Evolutionary conservation across 2,329 filamentous ascomycete species (phyloP), one percentile per base, ranked within the genome.

Genomic region (Stemphylium vesicarium): DNA sequence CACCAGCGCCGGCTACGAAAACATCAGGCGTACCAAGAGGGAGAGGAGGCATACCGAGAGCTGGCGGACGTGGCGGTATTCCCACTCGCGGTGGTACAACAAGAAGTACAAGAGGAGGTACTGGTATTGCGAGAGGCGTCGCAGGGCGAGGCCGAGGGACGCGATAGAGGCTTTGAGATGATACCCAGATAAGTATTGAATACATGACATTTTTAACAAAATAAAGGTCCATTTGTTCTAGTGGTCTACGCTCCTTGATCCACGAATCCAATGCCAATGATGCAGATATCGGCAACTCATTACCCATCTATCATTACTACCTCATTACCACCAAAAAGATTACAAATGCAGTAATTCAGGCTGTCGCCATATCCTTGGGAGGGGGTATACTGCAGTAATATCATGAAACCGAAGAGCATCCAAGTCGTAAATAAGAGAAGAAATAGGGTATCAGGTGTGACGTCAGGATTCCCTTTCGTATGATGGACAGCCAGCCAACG

Each of bases 71-170:
- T 37, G 68, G 69, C 24, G 69, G 70, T 4, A 76, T 76, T 48
- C 72, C 73, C 4, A 65, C 64, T 5, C 65, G 71, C n/a, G 70
- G 72, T 12, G 72, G 72, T 13, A 56, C 65, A 38, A 50, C 68
- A 45, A 68, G 70, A 45, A 68, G 71, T 7, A 51, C 68, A 42
- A 70, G 73, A 50, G 70, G 72, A n/a, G 69, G 65, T 6, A 76
- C 73, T 62, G 72, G 72, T 12, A 77, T 76, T 48, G 70, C 69
- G 4, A 71, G 76, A 54, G 75, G 70, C 18, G 57, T 56, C 11
- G 61, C 65, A 31, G 74, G 65, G 10, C 68, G 75, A 45, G 74
- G 66, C 9, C 71, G 75, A 55, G 74, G 66, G 15, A 55, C 61
- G 33, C 58, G 67, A 11, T 52, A 42, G 66, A 45, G 61, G 32